Percentiles rank a stretch among this genome's conserved stretches.
phyloP scores from a whole-genome alignment of 2,329 filamentous ascomycete genomes.

The Aspergillus pseudotamarii region DNA sequence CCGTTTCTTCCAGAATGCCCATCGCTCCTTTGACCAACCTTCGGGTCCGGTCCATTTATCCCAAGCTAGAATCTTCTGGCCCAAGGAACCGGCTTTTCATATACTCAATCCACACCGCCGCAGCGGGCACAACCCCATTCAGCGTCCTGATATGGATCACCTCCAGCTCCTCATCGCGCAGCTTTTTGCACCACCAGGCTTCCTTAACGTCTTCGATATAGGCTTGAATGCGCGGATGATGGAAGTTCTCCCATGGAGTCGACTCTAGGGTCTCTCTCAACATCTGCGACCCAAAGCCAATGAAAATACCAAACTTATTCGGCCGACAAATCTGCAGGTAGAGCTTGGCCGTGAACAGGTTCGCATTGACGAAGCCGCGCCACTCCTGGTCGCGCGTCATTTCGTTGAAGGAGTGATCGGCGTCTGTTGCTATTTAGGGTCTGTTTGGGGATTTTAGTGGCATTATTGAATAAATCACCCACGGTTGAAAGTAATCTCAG shows the following conservation, averaged over 20 bases:
- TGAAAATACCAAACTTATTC: background rate
- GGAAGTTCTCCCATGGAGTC: background rate
- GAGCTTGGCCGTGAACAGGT: constrained; percentile 3
- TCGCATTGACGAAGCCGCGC: background rate
- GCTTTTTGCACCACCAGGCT: background rate
- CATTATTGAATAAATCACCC: background rate
- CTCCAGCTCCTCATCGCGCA: background rate
- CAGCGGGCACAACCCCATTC: constrained; percentile 10
- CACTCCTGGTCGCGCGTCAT: background rate
- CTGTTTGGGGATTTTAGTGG: background rate
- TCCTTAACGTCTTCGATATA: background rate
- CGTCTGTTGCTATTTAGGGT: background rate
- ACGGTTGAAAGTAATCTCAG: background rate
- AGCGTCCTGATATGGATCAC: constrained; percentile 6
- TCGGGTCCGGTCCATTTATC: constrained; percentile 3
- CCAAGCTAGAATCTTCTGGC: background rate
- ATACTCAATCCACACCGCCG: constrained; percentile 7
- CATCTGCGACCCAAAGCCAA: background rate
- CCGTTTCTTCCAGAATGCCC: constrained; percentile 13
- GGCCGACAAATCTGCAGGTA: background rate
- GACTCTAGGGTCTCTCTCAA: background rate
- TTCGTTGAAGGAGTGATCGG: background rate
- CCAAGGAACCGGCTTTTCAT: background rate
- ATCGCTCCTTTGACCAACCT: constrained; percentile 12
- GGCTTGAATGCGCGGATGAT: background rate